Evolutionary conservation across 176 grass and related monocot species (phyloP).

Genomic region (Aegilops tauschii): DNA sequence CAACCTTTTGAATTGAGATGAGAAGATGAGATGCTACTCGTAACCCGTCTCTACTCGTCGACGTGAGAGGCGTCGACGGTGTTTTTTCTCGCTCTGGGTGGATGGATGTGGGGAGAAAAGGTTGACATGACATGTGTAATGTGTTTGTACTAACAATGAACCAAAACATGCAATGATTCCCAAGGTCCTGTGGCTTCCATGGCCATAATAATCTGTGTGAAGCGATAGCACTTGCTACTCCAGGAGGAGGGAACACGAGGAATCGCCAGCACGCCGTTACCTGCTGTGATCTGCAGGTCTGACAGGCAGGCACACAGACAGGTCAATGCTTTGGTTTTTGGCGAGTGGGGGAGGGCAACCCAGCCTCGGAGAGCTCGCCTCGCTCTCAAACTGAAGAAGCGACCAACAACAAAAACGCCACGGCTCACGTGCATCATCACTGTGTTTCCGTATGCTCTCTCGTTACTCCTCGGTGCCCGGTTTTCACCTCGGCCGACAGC

Average conservation of each 20-base stretch:
- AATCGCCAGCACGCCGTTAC: slow-evolving; percentile 25
- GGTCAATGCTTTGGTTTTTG: slow-evolving; percentile 40
- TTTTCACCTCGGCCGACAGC: neutral
- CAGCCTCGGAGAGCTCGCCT: neutral
- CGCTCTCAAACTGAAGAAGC: neutral
- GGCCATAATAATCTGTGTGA: too few species aligned
- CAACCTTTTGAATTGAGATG: neutral
- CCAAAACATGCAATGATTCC: too few species aligned
- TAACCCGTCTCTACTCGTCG: too few species aligned
- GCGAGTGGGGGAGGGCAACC: neutral
- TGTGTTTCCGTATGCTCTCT: neutral
- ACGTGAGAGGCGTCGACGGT: too few species aligned
- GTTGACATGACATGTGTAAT: too few species aligned
- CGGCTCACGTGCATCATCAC: slow-evolving; percentile 21
- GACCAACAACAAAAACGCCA: neutral
- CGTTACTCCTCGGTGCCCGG: neutral
- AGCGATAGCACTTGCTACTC: too few species aligned
- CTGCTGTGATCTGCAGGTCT: neutral
- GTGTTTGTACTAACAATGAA: too few species aligned
- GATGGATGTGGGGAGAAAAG: too few species aligned
- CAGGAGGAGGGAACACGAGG: neutral
- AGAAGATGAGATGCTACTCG: neutral
- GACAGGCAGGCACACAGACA: neutral
- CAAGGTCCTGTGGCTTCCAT: too few species aligned
- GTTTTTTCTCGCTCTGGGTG: too few species aligned